Percentiles rank a stretch among this genome's conserved stretches.
Evolutionary conservation across 192 early-diverging fungal genomes (phyloP).

Genomic region (Mortierella claussenii): DNA sequence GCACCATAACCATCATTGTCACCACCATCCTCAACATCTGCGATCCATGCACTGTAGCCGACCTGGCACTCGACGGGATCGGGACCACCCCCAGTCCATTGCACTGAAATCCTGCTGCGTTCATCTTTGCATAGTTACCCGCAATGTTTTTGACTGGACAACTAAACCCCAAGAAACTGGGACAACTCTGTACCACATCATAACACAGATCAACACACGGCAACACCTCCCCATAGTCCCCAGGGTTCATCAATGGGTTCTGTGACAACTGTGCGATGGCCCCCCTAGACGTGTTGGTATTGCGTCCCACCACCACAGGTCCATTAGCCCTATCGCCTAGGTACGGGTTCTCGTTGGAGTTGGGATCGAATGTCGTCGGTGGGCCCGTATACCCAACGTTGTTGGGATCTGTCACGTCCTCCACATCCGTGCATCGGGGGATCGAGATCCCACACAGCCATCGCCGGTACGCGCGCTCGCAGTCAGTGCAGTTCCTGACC

Average conservation of each 20-base stretch:
- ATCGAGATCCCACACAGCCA: conserved; percentile 67
- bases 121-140: conserved; percentile 45
- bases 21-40: neutral
- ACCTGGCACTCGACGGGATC: conserved; percentile 19
- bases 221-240: conserved; percentile 59
- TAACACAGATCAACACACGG: conserved; percentile 70
- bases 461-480: conserved; percentile 60
- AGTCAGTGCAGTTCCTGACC: conserved; percentile 65
- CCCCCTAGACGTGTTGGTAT: conserved; percentile 18
- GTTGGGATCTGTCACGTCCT: conserved; percentile 19
- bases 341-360: conserved; percentile 22
- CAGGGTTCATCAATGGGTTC: conserved; percentile 50
- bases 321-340: conserved; percentile 38
- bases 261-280: conserved; percentile 21
- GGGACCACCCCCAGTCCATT: conserved; percentile 46
- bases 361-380: conserved; percentile 3
- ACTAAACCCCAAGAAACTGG: conserved; percentile 61
- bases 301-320: conserved; percentile 19
- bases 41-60: neutral
- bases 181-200: conserved; percentile 67
- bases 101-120: conserved; percentile 28
- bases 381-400: conserved; percentile 28
- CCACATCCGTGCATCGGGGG: conserved; percentile 62
- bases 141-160: conserved; percentile 62
- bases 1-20: neutral